Evolutionary conservation across 805 yeast genomes (phyloP), one percentile per base, ranked within the genome.

Genomic region (Starmerella stellata): DNA sequence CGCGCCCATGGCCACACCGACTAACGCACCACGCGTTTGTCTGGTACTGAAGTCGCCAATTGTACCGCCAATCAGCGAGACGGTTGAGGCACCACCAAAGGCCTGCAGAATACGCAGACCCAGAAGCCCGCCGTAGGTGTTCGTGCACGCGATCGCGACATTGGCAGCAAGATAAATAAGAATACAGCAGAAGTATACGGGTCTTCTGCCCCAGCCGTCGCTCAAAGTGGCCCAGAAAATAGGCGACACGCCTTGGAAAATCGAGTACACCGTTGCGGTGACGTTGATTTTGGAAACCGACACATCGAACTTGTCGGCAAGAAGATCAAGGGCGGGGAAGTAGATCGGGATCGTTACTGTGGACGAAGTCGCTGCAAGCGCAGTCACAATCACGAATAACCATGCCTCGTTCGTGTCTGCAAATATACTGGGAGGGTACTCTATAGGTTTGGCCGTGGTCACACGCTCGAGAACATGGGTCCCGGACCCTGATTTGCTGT

Each of bases 161-260:
- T 77, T 72, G 1, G 79, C 72, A 7, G 64, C 72, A 16, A 72
- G 57, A 48, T 71, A 81, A 1, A 74, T 59, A 0, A 65, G 13
- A 21, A 78, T 53, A 28, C 82, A 74, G 3, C 59, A 37, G 24
- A 78, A 38, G 16, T 76, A 61, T 0, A 75, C 63, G 0, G 90
- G 83, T 36, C 93, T 59, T 49, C 93, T 66, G 0, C 94, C 94
- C 34, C 66, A 58, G 3, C 61, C 52, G 52, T 82, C 95, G 0
- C 87, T 78, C 18, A 79, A 49, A 3, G 73, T 64, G 0, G 81
- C 76, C 53, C 75, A 65, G 14, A 80, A 53, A 1, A 78, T 66
- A 0, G 95, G 95, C 0, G 78, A 58, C 0, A 79, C 41, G 2
- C 92, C 93, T 57, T 82, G 95, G 39, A 77, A 66, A 9, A 79